A percentile compares a stretch with the other conserved stretches of the same genome.
Conservation (phyloP, 441 rosid species). For the Jatropha multifida region DNA sequence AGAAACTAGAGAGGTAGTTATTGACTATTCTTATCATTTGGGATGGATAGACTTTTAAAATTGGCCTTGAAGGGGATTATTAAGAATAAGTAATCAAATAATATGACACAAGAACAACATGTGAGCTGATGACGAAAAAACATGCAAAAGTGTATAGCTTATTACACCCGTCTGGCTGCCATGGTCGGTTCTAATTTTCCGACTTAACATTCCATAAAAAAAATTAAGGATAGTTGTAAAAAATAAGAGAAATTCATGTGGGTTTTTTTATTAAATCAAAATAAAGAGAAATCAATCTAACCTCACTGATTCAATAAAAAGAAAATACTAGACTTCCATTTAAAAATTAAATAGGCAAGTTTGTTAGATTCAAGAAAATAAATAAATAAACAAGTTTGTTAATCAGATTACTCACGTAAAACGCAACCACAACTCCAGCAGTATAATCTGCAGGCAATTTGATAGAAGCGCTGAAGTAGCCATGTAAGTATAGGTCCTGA, state of each 20-base stretch:
- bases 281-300: not conserved
- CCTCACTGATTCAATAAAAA: not conserved
- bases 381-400: not conserved
- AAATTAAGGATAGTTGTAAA: not conserved
- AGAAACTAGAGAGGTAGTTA: not conserved
- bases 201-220: not conserved
- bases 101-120: not conserved
- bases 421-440: constrained; percentile 98
- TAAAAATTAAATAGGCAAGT: no score
- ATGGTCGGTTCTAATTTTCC: not conserved
- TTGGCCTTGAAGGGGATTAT: not conserved
- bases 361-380: not conserved
- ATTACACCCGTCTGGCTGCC: not conserved
- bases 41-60: not conserved
- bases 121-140: not conserved
- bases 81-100: not conserved
- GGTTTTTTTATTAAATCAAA: not conserved
- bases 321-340: constrained; percentile 1
- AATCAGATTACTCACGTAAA: constrained; percentile 63
- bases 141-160: not conserved
- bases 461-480: constrained; percentile 93
- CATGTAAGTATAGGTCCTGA: constrained; percentile 91
- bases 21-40: not conserved
- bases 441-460: constrained; percentile 97
- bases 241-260: not conserved